Conservation (phyloP, 176 grass and related monocot genomes). For the Lolium rigidum region DNA sequence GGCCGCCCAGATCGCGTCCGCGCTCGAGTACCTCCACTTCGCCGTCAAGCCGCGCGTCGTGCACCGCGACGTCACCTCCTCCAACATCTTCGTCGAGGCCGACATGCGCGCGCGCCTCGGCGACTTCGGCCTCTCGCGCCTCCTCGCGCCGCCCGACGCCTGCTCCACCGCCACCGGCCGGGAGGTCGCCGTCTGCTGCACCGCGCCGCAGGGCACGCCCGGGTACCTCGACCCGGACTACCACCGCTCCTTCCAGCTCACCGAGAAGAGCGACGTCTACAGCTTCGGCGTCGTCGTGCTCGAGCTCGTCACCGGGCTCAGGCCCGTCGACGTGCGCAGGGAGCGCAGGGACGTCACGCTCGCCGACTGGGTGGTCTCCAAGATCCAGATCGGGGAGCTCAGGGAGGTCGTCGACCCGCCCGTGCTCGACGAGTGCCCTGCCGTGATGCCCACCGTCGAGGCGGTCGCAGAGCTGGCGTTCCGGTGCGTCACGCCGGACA, state of each 20-base stretch:
- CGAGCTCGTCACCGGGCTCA: constrained; percentile 85
- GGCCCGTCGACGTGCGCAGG: constrained; percentile 79
- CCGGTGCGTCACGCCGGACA: constrained; percentile 88
- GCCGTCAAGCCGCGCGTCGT: constrained; percentile 86
- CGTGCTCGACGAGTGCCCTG: constrained; percentile 58
- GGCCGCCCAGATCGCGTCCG: constrained; percentile 83
- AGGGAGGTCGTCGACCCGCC: constrained; percentile 78
- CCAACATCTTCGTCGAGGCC: constrained; percentile 91
- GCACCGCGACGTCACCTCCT: constrained; percentile 94
- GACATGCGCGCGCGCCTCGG: constrained; percentile 94
- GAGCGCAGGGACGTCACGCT: constrained; percentile 84
- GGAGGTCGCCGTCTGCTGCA: constrained; percentile 87
- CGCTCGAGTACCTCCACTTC: constrained; percentile 96
- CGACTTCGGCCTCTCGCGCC: constrained; percentile 91
- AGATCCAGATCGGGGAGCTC: constrained; percentile 90
- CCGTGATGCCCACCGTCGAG: constrained; percentile 63
- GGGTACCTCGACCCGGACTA: constrained; percentile 97
- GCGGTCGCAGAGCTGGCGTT: constrained; percentile 86
- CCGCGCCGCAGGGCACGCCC: constrained; percentile 90
- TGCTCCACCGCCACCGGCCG: constrained; percentile 59
- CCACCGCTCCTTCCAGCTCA: constrained; percentile 89
- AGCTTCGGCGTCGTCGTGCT: constrained; percentile 97
- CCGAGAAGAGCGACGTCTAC: constrained; percentile 97
- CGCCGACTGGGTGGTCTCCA: constrained; percentile 84
- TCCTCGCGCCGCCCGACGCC: constrained; percentile 69